Evolutionary conservation across 352 stramenopile genomes (phyloP).

Genomic region (Phytophthora megakarya): DNA sequence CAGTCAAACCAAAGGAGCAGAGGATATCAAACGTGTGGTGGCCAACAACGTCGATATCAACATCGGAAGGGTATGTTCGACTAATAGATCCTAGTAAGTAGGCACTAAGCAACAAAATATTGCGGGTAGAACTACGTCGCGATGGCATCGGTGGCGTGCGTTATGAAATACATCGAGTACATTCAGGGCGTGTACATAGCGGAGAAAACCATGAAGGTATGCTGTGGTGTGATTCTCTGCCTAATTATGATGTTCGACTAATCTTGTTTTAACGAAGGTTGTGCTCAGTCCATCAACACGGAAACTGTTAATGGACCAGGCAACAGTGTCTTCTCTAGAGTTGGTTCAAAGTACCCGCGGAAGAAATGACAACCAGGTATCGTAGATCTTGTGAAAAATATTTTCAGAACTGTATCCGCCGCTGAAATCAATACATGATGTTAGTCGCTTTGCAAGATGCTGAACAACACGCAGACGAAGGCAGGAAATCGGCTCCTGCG

Average conservation of each 20-base stretch:
- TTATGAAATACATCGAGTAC: constrained; percentile 88
- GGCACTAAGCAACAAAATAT: background rate
- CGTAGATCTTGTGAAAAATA: background rate
- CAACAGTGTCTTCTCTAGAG: constrained; percentile 77
- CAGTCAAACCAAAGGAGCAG: constrained; percentile 84
- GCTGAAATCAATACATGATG: background rate
- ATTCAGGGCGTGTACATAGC: constrained; percentile 88
- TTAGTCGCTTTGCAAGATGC: constrained; percentile 76
- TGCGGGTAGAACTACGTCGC: constrained; percentile 76
- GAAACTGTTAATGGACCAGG: constrained; percentile 84
- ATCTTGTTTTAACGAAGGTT: constrained; percentile 45
- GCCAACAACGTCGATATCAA: constrained; percentile 85
- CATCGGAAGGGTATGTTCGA: constrained; percentile 57
- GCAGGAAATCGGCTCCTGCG: constrained; percentile 74
- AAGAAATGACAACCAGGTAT: constrained; percentile 63
- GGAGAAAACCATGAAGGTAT: constrained; percentile 81
- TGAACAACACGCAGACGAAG: constrained; percentile 83
- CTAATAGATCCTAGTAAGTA: background rate
- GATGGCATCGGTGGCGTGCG: constrained; percentile 79
- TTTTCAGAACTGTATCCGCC: too few species aligned
- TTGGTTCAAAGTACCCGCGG: constrained; percentile 62
- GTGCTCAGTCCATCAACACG: constrained; percentile 73
- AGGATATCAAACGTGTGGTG: constrained; percentile 85
- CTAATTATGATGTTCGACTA: background rate
- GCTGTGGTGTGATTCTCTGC: background rate